A percentile compares a stretch with the other conserved stretches of the same genome.
These are phyloP conservation scores for Coemansia sp. DNA, from an alignment of 192 early-diverging fungal species.

Conservation along the genomic window DNA sequence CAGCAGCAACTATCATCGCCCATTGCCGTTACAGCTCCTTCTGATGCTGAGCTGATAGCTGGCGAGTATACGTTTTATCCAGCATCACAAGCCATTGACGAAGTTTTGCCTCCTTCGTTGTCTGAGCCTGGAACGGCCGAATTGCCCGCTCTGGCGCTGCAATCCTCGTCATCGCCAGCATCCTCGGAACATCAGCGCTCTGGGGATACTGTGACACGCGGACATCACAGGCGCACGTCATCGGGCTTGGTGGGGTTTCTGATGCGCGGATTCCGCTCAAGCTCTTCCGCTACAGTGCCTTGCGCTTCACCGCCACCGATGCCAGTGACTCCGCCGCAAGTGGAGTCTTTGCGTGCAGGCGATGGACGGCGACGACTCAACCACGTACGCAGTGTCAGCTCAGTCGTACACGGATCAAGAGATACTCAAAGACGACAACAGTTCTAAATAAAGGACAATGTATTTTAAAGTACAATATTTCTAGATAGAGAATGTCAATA, in stretches of 20 bases:
- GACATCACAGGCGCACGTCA: conserved; percentile 42
- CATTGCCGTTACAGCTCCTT: not conserved
- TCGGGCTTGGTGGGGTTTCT: conserved; percentile 48
- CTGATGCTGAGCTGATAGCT: conserved; percentile 12
- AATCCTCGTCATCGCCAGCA: conserved; percentile 1
- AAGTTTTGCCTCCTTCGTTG: not conserved
- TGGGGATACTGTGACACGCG: not conserved
- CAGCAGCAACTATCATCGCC: not conserved
- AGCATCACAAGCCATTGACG: not conserved
- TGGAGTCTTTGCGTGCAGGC: not conserved
- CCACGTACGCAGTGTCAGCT: conserved; percentile 30
- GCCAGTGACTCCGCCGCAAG: conserved; percentile 1
- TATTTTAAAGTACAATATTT: not conserved
- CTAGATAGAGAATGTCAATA: not conserved
- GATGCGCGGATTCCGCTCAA: conserved; percentile 43
- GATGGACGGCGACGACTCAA: conserved; percentile 3
- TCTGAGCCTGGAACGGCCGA: not conserved
- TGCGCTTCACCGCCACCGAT: conserved; percentile 8
- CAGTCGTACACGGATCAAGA: not conserved
- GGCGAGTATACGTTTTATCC: conserved; percentile 22
- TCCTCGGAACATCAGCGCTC: conserved; percentile 6
- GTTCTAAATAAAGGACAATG: not conserved
- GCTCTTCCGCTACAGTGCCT: conserved; percentile 1
- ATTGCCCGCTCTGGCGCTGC: not conserved
- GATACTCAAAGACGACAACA: not conserved